Base-by-base conservation (phyloP, 1,284 basidiomycete species). In the Fomitopsis schrenkii region DNA sequence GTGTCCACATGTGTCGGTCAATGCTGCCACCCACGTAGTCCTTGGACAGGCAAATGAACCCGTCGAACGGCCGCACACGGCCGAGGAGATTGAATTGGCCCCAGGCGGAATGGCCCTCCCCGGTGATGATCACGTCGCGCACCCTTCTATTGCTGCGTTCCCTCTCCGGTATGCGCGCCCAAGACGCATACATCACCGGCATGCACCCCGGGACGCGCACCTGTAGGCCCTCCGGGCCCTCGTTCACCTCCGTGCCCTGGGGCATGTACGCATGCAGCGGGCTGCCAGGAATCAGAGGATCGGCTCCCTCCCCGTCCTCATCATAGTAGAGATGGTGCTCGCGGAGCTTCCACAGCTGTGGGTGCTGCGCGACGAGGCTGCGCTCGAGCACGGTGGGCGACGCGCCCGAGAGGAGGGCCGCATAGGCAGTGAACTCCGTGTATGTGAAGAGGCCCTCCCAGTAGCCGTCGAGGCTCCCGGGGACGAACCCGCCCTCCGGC, bases 361-460 rank as follows among this genome's bases (percentile, higher is more conserved):
- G 81, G 68, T 91, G 88, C 63, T 85, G 80, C 3, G 85, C 87
- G 15, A 89, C 80, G 55, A 84, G 73, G 62, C 83, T 83, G 40
- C 80, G 78, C 58, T 84, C 80, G 12, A 91, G 73, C 9, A 80
- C 77, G 0, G 76, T 71, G 0, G 90, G 88, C 2, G 83, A 74
- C 0, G 79, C 86, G 19, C 88, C 90, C 3, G 80, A 78, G 22
- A 91, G 77, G 40, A 92, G 71, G n/a, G 77, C 76, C 1, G 83
- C 82, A 65, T 91, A 92, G 1, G 82, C 80, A 9, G 79, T 80
- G 67, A 91, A 92, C 64, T 92, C 90, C 6, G 85, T 86, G 69
- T 90, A 92, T 89, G 84, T 87, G 67, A 92, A 92, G 28, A 84
- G 70, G 0, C 90, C 90, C 72, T 92, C 90, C 90, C 90, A 92